Base-by-base conservation (phyloP, 202 grass and related monocot genomes). In the Eragrostis tef region DNA sequence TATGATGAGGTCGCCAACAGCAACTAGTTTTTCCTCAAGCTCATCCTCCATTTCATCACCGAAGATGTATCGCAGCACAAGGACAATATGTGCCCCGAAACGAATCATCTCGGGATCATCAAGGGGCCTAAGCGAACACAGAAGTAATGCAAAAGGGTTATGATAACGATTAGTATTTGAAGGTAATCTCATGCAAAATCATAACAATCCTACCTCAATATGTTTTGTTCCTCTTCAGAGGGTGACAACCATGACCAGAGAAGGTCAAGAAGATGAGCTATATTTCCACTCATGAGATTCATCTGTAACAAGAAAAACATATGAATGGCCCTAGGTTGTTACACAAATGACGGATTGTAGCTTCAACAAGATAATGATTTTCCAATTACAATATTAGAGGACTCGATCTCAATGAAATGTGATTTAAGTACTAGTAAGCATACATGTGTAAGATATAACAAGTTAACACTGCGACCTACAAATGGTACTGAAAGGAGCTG, bases 191-290 rank as follows among this genome's bases (percentile, higher is more conserved):
- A 64, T 63, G 43, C 25, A 54, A 85, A 85, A 25, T 81, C 39
- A 34, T 61, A 70, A 70, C 50, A 27, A 19, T 4, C 22, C 19
- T 84, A 94, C 92, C 89, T 87, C 48, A 64, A 86, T 59, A 87
- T 87, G 42, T 81, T 85, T 47, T 89, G 92, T 65, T 91, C 66
- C 31, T 89, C 91, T 91, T 93, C 90, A 69, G 87, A 82, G 12
- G 90, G 87, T 53, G 95, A 94, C 44, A 94, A 51, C 95, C 92
- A 98, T 71, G 88, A 94, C 92, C 92, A 98, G 11, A 98, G 80
- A 86, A 98, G 87, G 27, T 98, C 95, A 77, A 98, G 79, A 64
- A 98, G 92, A 87, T 89, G 85, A 63, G 84, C 73, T 81, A 98
- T 81, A 72, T 94, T 79, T 71, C 92, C 92, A 73, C 91, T 83